Evolutionary conservation across 495 filamentous ascomycete genomes (phyloP), one percentile per base, ranked within the genome.

Genomic region (Trichoderma erinaceum): DNA sequence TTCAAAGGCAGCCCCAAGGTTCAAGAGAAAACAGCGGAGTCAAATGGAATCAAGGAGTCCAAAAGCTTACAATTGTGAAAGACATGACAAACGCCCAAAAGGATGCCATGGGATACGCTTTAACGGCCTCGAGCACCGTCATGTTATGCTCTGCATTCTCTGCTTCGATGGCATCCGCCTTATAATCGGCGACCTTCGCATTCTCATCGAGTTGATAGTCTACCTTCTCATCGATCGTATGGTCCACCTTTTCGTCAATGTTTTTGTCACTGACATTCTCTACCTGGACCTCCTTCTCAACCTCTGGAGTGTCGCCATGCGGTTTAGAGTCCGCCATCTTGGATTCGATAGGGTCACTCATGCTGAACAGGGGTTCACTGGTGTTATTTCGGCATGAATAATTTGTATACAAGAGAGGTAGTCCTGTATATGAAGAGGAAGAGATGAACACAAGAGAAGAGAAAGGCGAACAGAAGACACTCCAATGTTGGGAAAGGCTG

Each of bases 51-150:
- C 7, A 63, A 21, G 63, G 38, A 25, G 64, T 23, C 18, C 56
- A 52, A 52, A 32, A 73, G 66, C 80, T 80, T 77, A 82, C 81
- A 80, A 84, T 84, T 68, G 81, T 84, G 69, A 29, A 79, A 43
- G 80, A 84, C 77, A 84, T 81, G 73, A 84, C 70, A 67, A 84
- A 83, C 63, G 82, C 81, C 82, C 81, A 83, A 66, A 76, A 80
- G 58, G 72, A 75, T 66, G 81, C 81, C 73, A 77, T 76, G 64
- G 80, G 80, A 72, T 84, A 82, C 64, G 76, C 75, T 69, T 72
- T 74, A 66, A 83, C 77, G 72, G 80, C 80, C 73, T 83, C 63
- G n/a, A 80, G 69, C 69, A 83, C 80, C 65, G 75, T 78, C 81
- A 83, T 82, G 41, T 75, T 73, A 74, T 81, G 80, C 70, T 82